These are phyloP conservation scores for Syncephalastrum sp. DNA, from an alignment of 371 early-diverging fungal genomes.

Conservation along the genomic window DNA sequence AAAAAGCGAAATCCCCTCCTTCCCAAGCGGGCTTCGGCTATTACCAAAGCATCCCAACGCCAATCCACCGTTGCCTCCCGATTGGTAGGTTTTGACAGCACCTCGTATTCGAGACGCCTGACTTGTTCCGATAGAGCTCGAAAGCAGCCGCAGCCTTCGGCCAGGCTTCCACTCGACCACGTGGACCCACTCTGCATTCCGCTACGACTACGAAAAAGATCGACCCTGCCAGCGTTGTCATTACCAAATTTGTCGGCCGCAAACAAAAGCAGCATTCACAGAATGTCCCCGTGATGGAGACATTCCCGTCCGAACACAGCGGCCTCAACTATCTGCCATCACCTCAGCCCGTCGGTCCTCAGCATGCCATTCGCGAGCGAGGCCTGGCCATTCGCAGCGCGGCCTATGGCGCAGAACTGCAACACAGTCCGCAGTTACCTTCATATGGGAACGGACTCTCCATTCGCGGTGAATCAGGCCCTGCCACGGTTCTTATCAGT, in stretches of 20 bases:
- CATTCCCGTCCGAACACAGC: neutral
- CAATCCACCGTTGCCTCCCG: neutral
- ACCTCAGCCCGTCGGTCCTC: no score
- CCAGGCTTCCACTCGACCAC: neutral
- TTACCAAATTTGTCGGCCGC: constrained; percentile 11
- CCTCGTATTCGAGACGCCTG: neutral
- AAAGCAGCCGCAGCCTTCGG: neutral
- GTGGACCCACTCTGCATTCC: neutral
- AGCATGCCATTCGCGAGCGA: neutral
- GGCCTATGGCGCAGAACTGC: neutral
- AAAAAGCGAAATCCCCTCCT: no score
- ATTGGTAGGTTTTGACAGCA: neutral
- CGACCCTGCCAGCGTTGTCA: constrained; percentile 18
- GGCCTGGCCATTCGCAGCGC: constrained; percentile 10
- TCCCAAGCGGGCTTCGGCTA: neutral
- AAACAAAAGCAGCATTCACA: neutral
- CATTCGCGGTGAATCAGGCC: constrained; percentile 54
- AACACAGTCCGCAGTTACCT: neutral
- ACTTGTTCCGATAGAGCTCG: neutral
- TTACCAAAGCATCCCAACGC: neutral
- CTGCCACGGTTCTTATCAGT: constrained; percentile 51
- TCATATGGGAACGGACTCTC: constrained; percentile 2
- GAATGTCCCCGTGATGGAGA: neutral
- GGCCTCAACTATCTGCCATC: no score
- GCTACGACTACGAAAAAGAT: neutral